phyloP scores from a whole-genome alignment of 768 basidiomycete genomes.

The Dictyophora rubrovolvata region DNA sequence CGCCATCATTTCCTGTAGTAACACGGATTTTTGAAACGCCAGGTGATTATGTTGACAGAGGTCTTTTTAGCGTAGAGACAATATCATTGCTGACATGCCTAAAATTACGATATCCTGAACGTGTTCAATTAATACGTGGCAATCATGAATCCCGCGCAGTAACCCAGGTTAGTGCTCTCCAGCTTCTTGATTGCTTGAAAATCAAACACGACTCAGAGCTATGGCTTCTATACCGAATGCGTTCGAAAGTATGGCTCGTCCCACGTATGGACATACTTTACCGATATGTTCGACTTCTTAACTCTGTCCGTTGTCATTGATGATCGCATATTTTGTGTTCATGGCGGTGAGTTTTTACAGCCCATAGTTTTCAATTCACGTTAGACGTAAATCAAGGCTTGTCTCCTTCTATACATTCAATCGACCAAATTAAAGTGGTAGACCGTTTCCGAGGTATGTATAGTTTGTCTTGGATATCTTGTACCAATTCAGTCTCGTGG shows the following conservation, averaged over 20 bases:
- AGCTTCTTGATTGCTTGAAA: conserved; percentile 12
- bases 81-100: conserved; percentile 95
- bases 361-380: conserved; percentile 1
- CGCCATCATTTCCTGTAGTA: conserved; percentile 4
- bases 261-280: conserved; percentile 98
- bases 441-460: conserved; percentile 93
- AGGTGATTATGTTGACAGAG: conserved; percentile 99
- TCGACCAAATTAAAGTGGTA: conserved; percentile 98
- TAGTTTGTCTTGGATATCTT: conserved; percentile 9
- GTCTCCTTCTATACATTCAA: conserved; percentile 96
- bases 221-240: conserved; percentile 98
- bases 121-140: conserved; percentile 92
- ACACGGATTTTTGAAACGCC: conserved; percentile 10
- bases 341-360: conserved; percentile 60
- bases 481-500: conserved; percentile 15
- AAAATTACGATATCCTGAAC: conserved; percentile 92
- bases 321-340: conserved; percentile 98
- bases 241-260: conserved; percentile 93
- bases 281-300: conserved; percentile 99
- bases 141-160: conserved; percentile 98
- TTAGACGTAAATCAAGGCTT: conserved; percentile 44
- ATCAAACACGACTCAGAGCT: conserved; percentile 49
- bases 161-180: conserved; percentile 66
- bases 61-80: conserved; percentile 96
- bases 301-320: conserved; percentile 97